Conservation (phyloP, 176 grass and related monocot species). For the Carex kokanica region DNA sequence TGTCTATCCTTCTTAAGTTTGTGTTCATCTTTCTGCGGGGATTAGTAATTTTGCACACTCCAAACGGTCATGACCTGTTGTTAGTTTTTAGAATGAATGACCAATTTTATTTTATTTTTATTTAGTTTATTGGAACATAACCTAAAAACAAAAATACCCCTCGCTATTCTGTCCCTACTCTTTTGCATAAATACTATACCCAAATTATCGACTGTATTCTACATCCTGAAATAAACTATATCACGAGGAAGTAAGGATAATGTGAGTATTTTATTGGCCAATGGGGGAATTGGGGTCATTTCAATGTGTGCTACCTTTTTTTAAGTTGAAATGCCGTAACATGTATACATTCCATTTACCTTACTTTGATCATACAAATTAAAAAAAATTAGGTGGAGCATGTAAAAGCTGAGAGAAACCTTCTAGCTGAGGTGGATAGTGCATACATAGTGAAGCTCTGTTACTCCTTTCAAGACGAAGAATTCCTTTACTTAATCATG, state of each 20-base stretch:
- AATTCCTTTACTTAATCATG: slow-evolving; percentile 96
- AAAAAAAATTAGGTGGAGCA: slow-evolving; percentile 73
- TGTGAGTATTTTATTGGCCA: not conserved
- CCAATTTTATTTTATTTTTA: not conserved
- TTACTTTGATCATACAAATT: not conserved
- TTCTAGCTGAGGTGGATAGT: slow-evolving; percentile 97
- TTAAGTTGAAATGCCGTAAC: not conserved
- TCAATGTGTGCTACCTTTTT: not conserved
- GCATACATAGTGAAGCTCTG: slow-evolving; percentile 94
- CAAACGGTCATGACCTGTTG: not conserved
- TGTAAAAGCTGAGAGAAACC: slow-evolving; percentile 99
- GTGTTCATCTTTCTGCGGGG: not conserved
- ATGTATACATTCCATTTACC: not conserved
- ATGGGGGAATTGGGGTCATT: not conserved
- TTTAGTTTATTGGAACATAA: not conserved
- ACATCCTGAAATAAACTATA: not conserved
- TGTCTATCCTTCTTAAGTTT: slow-evolving; percentile 28
- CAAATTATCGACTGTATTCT: not conserved
- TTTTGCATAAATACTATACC: not conserved
- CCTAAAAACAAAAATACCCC: not conserved
- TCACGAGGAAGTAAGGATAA: not conserved
- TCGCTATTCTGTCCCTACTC: not conserved
- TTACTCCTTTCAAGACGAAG: slow-evolving; percentile 96
- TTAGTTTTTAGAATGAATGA: not conserved
- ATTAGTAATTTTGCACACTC: not conserved